phyloP scores from a whole-genome alignment of 352 stramenopile genomes.

The Globisporangium megalacanthum region DNA sequence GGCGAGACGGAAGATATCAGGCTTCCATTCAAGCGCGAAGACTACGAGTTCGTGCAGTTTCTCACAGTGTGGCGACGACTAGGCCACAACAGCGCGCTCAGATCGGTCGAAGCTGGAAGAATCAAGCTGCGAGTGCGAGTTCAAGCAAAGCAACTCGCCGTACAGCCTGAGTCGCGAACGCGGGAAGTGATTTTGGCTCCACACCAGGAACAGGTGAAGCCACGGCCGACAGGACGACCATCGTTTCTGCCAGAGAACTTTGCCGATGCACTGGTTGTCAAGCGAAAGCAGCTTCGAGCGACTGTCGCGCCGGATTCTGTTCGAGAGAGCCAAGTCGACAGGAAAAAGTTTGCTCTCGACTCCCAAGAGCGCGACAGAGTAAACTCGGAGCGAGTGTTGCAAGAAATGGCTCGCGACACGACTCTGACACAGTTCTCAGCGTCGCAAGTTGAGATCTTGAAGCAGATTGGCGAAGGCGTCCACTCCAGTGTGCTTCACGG shows the following conservation, averaged over 20 bases:
- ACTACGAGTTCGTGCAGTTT: conserved; percentile 26
- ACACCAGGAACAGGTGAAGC: conserved; percentile 4
- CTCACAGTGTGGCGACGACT: conserved; percentile 21
- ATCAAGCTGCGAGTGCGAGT: conserved; percentile 30
- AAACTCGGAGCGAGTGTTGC: conserved; percentile 13
- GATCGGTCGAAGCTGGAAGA: conserved; percentile 18
- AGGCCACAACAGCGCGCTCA: conserved; percentile 3
- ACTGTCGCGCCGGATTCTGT: conserved; percentile 18
- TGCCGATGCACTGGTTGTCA: conserved; percentile 25
- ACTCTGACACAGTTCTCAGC: conserved; percentile 7
- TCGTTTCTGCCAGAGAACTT: conserved; percentile 21
- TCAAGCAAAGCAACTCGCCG: conserved; percentile 15
- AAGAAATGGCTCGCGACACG: conserved; percentile 18
- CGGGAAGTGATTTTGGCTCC: background rate
- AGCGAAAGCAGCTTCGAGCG: conserved; percentile 37
- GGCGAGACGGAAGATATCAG: conserved; percentile 24
- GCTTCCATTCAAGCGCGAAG: conserved; percentile 12
- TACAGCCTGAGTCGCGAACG: background rate
- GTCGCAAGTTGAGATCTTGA: conserved; percentile 13
- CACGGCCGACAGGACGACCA: background rate
- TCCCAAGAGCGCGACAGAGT: background rate
- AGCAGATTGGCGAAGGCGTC: conserved; percentile 24
- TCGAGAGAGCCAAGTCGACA: background rate
- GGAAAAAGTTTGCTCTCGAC: background rate
- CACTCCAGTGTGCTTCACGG: conserved; percentile 26